Base-by-base conservation (phyloP, 495 filamentous ascomycete genomes). In the Talaromyces trachyspermus region DNA sequence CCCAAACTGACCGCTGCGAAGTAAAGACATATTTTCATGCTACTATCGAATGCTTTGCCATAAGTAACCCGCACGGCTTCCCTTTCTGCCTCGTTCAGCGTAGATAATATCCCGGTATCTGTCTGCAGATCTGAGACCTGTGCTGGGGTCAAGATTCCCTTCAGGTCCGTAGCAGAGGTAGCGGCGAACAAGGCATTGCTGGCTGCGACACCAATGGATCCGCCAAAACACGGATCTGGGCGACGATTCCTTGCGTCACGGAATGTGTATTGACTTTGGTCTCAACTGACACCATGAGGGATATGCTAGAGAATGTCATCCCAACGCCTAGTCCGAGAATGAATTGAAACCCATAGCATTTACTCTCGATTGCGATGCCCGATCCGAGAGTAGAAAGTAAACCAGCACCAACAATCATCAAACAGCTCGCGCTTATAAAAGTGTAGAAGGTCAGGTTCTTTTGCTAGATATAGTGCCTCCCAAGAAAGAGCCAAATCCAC, bases 301-400 rank as follows among this genome's bases (percentile, higher is more conserved):
- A 71, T 30, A 62, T 61, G 4, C 65, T 63, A 2, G 67, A 65
- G 17, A 79, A 69, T 18, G 61, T 66, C 10, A 79, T 58, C 1
- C 75, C 72, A 12, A 55, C 63, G 2, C 75, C 75, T 3, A 77
- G 53, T 3, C 75, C 75, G 27, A 77, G 67, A 9, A 78, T 54
- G 11, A 71, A 58, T 25, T 76, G 69, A 49, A 67, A 78, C 1
- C 68, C 71, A 49, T 76, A 70, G 27, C 70, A 51, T 15, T 30
- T n/a, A 2, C 57, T 36, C 5, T 41, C 30, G 11, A 60, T 48
- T 1, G 48, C 54, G 9, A 58, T 54, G 4, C 54, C 49, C 0
- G 56, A 51, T 14, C 58, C 5, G 5, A 66, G 49, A 14, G 55
- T 61, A 14, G 57, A 67, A 30, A 78, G 50, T 4, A 76, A 51